A percentile compares a stretch with the other conserved stretches of the same genome.
These are phyloP conservation scores for Podila horticola DNA, from an alignment of 192 early-diverging fungal species.

Conservation along the genomic window DNA sequence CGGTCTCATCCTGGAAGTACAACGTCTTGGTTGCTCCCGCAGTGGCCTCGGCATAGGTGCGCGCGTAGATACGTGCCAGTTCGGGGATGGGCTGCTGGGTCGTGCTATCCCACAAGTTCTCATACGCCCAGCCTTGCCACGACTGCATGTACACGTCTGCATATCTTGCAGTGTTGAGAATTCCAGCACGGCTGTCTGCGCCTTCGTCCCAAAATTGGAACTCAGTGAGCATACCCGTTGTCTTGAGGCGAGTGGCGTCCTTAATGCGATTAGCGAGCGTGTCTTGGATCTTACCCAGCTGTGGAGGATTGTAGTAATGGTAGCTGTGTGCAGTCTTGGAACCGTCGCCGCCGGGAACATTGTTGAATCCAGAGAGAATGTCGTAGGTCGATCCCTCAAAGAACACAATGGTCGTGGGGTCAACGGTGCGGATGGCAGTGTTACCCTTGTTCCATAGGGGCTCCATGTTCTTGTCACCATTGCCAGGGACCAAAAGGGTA, in stretches of 20 bases:
- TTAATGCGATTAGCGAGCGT: conserved; percentile 51
- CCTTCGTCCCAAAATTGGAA: conserved; percentile 59
- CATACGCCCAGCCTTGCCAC: conserved; percentile 70
- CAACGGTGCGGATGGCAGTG: conserved; percentile 59
- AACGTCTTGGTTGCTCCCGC: conserved; percentile 48
- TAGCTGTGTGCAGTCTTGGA: conserved; percentile 58
- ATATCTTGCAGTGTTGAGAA: conserved; percentile 48
- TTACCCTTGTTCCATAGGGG: conserved; percentile 61
- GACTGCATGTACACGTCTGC: conserved; percentile 59
- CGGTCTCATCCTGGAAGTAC: conserved; percentile 43
- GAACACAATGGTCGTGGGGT: conserved; percentile 62
- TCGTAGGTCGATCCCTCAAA: conserved; percentile 68
- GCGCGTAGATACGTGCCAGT: conserved; percentile 38
- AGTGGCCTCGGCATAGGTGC: conserved; percentile 54
- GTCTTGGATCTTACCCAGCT: conserved; percentile 45
- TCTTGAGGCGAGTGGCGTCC: conserved; percentile 55
- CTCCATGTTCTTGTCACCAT: conserved; percentile 58
- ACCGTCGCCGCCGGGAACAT: conserved; percentile 61
- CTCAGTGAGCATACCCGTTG: conserved; percentile 63
- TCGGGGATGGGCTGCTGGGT: conserved; percentile 22
- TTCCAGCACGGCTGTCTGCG: conserved; percentile 31
- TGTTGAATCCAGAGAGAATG: conserved; percentile 51
- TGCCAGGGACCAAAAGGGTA: conserved; percentile 52
- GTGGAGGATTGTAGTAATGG: conserved; percentile 65
- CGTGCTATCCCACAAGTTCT: conserved; percentile 50